A percentile compares a stretch with the other conserved stretches of the same genome.
Conservation (phyloP, 2,329 filamentous ascomycete species). For the Hirsutella rhossiliensis region DNA sequence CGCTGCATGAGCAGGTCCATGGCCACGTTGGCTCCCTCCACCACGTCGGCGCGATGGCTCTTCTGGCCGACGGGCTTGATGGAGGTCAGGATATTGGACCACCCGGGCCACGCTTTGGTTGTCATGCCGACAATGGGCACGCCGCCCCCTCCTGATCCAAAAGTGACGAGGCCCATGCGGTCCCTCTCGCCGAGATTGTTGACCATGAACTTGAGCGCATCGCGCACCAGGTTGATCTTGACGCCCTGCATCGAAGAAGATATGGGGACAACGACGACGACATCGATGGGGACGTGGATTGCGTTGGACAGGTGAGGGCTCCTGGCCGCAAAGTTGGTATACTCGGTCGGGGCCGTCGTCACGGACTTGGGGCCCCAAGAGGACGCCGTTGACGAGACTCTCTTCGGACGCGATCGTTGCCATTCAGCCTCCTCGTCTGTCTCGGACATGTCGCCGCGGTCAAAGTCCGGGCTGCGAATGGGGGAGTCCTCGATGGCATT, state of each 20-base stretch:
- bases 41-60: slow-evolving; percentile 89
- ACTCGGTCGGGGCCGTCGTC: slow-evolving; percentile 84
- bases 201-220: slow-evolving; percentile 87
- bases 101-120: slow-evolving; percentile 85
- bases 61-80: slow-evolving; percentile 94
- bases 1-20: slow-evolving; percentile 99
- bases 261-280: slow-evolving; percentile 93
- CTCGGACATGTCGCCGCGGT: slow-evolving; percentile 65
- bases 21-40: slow-evolving; percentile 93
- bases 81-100: slow-evolving; percentile 73
- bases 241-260: slow-evolving; percentile 99
- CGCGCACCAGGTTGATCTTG: slow-evolving; percentile 88
- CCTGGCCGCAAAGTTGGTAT: slow-evolving; percentile 58
- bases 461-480: slow-evolving; percentile 62
- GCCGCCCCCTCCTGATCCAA: slow-evolving; percentile 85
- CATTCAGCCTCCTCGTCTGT: slow-evolving; percentile 75
- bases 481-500: slow-evolving; percentile 57
- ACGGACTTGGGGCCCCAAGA: slow-evolving; percentile 73
- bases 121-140: slow-evolving; percentile 98
- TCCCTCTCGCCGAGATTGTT: slow-evolving; percentile 82
- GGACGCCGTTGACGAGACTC: slow-evolving; percentile 73
- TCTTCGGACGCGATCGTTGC: slow-evolving; percentile 52
- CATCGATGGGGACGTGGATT: slow-evolving; percentile 82
- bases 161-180: slow-evolving; percentile 93
- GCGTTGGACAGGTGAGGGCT: slow-evolving; percentile 31